Evolutionary conservation across 257 asterid genomes (phyloP), one percentile per base, ranked within the genome.

Genomic region (Apocynum venetum): DNA sequence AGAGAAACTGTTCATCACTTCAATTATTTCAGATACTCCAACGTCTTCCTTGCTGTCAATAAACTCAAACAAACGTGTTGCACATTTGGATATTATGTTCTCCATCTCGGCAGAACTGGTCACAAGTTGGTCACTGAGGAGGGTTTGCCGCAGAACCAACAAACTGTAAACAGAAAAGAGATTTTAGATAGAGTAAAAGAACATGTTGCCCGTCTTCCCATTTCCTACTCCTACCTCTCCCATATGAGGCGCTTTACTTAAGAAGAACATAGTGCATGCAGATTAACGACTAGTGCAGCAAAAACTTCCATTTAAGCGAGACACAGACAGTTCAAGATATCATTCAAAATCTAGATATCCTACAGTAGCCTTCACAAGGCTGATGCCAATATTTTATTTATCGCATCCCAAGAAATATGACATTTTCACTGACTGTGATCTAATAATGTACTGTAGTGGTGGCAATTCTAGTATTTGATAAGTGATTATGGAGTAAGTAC

Each of bases 111-210:
- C 80, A 68, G 89, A 85, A 82, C 80, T 87, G 73, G 81, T 80
- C 63, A 90, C 90, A 53, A 85, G 79, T 76, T 73, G 89, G 77
- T 89, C 88, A 60, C 89, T 85, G 80, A 86, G 15, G 43, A 91
- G 91, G 47, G 86, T 87, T 86, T 93, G 98, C 52, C 92, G 79
- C 88, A 90, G 81, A 79, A 93, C 93, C 56, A 91, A 79, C 78
- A 90, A 80, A 82, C 91, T 89, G 87, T 79, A 71, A 64, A 68
- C 69, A 67, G 36, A 67, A 25, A 19, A 53, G 49, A 8, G 9
- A 8, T 7, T 38, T 68, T 31, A 41, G 57, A 43, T 8, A 55
- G 31, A 9, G 12, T 43, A 9, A 31, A 74, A 40, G 14, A 51
- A 12, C 13, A 49, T 1, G 12, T 49, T 49, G 7, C 4, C 8